Base-by-base conservation (phyloP, 2,329 filamentous ascomycete genomes). In the Cladophialophora yegresii region DNA sequence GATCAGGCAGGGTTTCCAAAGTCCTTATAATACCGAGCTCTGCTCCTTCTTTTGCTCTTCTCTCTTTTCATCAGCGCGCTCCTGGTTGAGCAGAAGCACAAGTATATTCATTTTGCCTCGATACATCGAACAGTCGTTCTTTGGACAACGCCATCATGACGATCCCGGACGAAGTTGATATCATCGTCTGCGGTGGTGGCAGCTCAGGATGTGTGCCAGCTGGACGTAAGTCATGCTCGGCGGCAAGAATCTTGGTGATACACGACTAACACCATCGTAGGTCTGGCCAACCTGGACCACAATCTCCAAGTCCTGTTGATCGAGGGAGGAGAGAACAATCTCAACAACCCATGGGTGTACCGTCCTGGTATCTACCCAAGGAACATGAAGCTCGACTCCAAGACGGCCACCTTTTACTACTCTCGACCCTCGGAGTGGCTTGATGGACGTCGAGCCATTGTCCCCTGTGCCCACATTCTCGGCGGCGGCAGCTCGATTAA, bases 351-450 rank as follows among this genome's bases (percentile, higher is more conserved):
- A 76, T 91, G 84, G 82, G 88, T 92, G 12, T 91, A 84, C 78
- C 85, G 89, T 5, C 89, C 89, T 2, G 89, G 87, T 61, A 89
- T 92, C 75, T 92, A 89, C 77, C 89, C 89, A n/a, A 80, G 82
- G 53, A 92, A 92, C 78, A 91, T 90, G 88, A 87, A 91, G 77
- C 58, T 70, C 47, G 89, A 91, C 82, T 91, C 88, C 71, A 92
- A 91, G 82, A 91, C 89, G 33, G 89, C 90, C 36, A 89, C 89
- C 0, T 93, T 93, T 77, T 93, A 93, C 74, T 86, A 92, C 76
- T 92, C 89, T 54, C 83, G 87, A 47, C 88, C 89, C 16, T 91
- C 88, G 0, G 85, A 89, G 76, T 89, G 85, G 81, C 85, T 93
- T 28, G 84, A 83, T 69, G 89, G 89, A 16, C 83, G 89, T 53